phyloP scores from a whole-genome alignment of 495 filamentous ascomycete genomes.

The Lepidopterella palustris region DNA sequence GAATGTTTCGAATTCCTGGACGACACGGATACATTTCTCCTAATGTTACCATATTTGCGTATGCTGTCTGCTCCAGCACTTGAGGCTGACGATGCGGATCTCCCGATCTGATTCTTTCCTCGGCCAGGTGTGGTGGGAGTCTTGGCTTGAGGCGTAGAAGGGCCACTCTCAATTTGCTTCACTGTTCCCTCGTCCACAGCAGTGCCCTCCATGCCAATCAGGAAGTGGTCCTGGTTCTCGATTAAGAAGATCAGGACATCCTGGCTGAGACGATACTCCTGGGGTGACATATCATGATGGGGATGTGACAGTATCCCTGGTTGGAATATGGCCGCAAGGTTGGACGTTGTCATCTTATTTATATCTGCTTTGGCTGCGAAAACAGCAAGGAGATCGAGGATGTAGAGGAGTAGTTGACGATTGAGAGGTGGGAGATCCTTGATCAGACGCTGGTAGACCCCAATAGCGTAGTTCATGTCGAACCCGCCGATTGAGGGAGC shows the following conservation, averaged over 20 bases:
- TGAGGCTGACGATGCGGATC: conserved; percentile 71
- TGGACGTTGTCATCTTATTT: conserved; percentile 92
- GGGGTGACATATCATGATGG: conserved; percentile 85
- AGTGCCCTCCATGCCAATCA: conserved; percentile 89
- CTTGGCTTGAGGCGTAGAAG: conserved; percentile 46
- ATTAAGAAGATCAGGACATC: conserved; percentile 97
- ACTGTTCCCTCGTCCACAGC: conserved; percentile 81
- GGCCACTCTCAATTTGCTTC: conserved; percentile 68
- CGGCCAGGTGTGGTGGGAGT: conserved; percentile 49
- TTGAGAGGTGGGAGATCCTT: conserved; percentile 90
- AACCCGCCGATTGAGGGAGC: conserved; percentile 54
- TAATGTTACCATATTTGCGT: conserved; percentile 66
- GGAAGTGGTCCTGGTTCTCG: conserved; percentile 71
- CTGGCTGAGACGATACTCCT: conserved; percentile 90
- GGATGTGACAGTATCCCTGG: conserved; percentile 94
- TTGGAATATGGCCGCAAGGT: conserved; percentile 97
- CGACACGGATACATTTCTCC: conserved; percentile 73
- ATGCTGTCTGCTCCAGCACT: conserved; percentile 83
- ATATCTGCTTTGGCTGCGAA: conserved; percentile 96
- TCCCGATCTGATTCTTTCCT: conserved; percentile 53
- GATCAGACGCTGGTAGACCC: conserved; percentile 80
- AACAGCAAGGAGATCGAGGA: conserved; percentile 94
- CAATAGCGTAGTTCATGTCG: conserved; percentile 69
- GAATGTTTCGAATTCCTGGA: conserved; percentile 66
- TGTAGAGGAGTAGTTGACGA: conserved; percentile 90